Percentiles rank a stretch among this genome's conserved stretches.
Conservation (phyloP, 306 rosid genomes). For the Styphnolobium japonicum region DNA sequence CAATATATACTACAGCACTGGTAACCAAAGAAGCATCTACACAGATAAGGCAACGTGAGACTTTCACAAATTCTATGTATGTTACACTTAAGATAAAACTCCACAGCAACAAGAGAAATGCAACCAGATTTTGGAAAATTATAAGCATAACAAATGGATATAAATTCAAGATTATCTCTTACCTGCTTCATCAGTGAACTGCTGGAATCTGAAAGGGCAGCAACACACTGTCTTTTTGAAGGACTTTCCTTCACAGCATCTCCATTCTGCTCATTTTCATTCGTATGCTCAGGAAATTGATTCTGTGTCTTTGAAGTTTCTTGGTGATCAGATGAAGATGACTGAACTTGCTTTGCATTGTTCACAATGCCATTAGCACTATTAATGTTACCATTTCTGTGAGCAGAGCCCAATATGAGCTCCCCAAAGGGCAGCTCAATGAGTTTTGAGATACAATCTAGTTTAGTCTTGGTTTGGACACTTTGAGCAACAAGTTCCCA, state of each 20-base stretch:
- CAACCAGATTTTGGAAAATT: background rate
- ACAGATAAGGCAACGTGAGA: background rate
- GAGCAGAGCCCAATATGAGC: constrained; percentile 55
- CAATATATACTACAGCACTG: background rate
- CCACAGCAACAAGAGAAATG: constrained; percentile 1
- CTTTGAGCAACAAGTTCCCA: constrained; percentile 90
- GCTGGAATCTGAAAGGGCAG: constrained; percentile 53
- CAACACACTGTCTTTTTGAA: constrained; percentile 56
- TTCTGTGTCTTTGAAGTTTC: constrained; percentile 43
- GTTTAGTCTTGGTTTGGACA: constrained; percentile 72
- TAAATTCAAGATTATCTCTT: constrained; percentile 1
- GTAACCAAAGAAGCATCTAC: constrained; percentile 5
- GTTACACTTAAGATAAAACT: background rate
- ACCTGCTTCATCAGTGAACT: constrained; percentile 86
- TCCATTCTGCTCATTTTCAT: constrained; percentile 51
- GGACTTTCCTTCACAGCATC: constrained; percentile 58
- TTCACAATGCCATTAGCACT: constrained; percentile 36
- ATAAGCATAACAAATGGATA: background rate
- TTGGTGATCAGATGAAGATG: constrained; percentile 43
- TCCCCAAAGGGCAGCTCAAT: constrained; percentile 91
- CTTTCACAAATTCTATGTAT: constrained; percentile 8
- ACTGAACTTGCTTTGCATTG: constrained; percentile 38
- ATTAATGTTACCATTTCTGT: constrained; percentile 32
- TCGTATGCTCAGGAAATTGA: constrained; percentile 42
- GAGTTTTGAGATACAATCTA: constrained; percentile 78